Conservation (phyloP, 2,329 filamentous ascomycete species). For the Aspergillus sergii region DNA sequence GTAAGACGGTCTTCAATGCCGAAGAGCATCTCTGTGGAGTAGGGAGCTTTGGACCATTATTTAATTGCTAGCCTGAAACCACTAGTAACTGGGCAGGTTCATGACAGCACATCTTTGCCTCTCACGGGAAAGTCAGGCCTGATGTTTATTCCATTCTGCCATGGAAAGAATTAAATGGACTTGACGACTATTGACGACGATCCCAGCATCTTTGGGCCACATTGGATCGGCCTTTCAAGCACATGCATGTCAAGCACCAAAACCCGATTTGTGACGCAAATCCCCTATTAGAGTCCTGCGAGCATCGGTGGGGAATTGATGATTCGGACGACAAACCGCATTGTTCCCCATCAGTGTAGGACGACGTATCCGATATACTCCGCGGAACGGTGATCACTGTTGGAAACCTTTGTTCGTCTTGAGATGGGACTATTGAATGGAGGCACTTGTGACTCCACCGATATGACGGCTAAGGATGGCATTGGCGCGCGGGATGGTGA, state of each 20-base stretch:
- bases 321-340: not conserved
- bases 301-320: not conserved
- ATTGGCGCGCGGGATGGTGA: not conserved
- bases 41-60: not conserved
- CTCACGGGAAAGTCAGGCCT: not conserved
- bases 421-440: not conserved
- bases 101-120: conserved; percentile 2
- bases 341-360: not conserved
- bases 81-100: conserved; percentile 1
- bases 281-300: not conserved
- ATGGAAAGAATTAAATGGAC: conserved; percentile 9
- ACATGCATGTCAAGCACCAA: conserved; percentile 1
- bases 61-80: not conserved
- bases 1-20: conserved; percentile 1
- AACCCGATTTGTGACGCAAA: not conserved
- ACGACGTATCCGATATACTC: not conserved
- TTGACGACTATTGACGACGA: conserved; percentile 16
- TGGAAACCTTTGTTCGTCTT: not conserved
- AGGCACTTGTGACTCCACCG: not conserved
- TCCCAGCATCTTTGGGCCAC: conserved; percentile 7
- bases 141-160: not conserved
- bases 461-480: not conserved
- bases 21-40: not conserved
- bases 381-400: not conserved
- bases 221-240: not conserved